These are phyloP conservation scores for Hyparrhenia diplandra DNA, from an alignment of 176 grass and related monocot species.

Conservation along the genomic window DNA sequence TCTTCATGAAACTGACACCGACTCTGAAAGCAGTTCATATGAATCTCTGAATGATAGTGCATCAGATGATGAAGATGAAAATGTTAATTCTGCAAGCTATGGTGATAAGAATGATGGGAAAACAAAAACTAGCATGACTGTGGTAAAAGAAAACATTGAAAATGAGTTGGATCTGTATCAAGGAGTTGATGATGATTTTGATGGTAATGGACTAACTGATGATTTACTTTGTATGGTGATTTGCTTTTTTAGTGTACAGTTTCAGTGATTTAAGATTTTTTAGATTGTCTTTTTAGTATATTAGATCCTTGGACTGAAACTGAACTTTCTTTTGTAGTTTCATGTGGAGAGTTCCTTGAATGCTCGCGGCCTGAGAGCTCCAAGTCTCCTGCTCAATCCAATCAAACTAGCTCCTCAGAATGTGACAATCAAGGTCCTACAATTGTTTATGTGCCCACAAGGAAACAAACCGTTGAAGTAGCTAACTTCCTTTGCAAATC, in stretches of 20 bases:
- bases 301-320: constrained; percentile 18
- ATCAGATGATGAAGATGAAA: constrained; percentile 41
- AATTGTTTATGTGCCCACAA: constrained; percentile 90
- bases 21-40: constrained; percentile 55
- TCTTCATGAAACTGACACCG: constrained; percentile 35
- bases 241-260: constrained; percentile 23
- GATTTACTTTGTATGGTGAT: neutral
- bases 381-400: constrained; percentile 18
- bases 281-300: neutral
- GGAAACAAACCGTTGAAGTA: constrained; percentile 72
- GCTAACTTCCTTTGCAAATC: constrained; percentile 67
- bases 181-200: constrained; percentile 83
- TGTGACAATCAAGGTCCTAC: constrained; percentile 76
- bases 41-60: constrained; percentile 29
- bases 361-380: constrained; percentile 28
- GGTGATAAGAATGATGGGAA: constrained; percentile 22
- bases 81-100: constrained; percentile 5
- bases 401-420: constrained; percentile 36
- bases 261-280: neutral
- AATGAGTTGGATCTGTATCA: constrained; percentile 61
- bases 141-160: constrained; percentile 49
- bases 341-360: constrained; percentile 74
- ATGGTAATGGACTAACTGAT: constrained; percentile 53
- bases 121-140: constrained; percentile 6
- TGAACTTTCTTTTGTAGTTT: constrained; percentile 56